Evolutionary conservation across 148 eudicot genomes (phyloP), one percentile per base, ranked within the genome.

Genomic region (Amaranthus palmeri): DNA sequence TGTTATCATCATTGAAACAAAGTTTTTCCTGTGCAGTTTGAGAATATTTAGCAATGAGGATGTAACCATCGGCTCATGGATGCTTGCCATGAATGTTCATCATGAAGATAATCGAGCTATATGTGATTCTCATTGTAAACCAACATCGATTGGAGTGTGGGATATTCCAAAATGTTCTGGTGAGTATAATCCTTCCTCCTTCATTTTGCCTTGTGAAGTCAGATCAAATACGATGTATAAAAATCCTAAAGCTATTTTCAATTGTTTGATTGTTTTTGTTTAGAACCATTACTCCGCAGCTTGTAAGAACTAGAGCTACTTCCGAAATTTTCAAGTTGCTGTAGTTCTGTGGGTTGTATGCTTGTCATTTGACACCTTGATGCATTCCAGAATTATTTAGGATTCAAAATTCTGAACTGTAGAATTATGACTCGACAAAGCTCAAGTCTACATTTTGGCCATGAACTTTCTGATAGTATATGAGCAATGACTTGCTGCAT

Each of bases 91-190:
- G 89, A 88, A 88, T 84, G 92, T 86, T 52, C 78, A 78, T 71
- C 88, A 88, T 74, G 92, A 88, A 74, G 84, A 88, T 71, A 88
- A 81, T 76, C 75, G 86, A 69, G 86, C 84, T 75, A 70, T 86
- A 47, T 88, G 92, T 74, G 85, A 84, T 55, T 81, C 92, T 61
- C 79, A 67, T 55, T 88, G 92, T 74, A 86, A 88, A 40, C 76
- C 84, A n/a, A 77, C 92, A 62, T 84, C 92, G 12, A 83, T 86
- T 73, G 90, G 86, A 42, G 92, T 88, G 51, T 88, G 92, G 92
- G 92, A 88, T 70, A 83, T 86, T 14, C 92, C 92, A 55, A 88
- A 88, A 74, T 88, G 90, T 78, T 86, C 92, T 78, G 92, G 92
- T 84, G 62, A 50, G 72, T 69, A 51, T 41, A 71, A 49, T 60